Percentiles rank a stretch among this genome's conserved stretches.
phyloP scores from a whole-genome alignment of 2,329 filamentous ascomycete species.

The Apiospora phragmitis region DNA sequence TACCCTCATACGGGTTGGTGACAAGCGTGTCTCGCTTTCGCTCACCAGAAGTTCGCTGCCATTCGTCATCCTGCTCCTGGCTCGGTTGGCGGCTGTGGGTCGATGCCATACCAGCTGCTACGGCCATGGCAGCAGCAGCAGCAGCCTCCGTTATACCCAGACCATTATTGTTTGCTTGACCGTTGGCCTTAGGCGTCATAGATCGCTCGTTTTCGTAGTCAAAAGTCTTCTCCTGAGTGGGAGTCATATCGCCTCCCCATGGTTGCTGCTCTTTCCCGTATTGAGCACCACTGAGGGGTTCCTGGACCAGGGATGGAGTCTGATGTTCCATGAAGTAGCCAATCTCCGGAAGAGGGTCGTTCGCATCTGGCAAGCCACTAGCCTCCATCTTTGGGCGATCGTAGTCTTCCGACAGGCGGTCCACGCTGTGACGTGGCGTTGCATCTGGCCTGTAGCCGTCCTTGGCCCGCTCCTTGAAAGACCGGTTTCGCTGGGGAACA shows the following conservation, averaged over 20 bases:
- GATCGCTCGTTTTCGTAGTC: slow-evolving; percentile 33
- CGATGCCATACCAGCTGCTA: slow-evolving; percentile 46
- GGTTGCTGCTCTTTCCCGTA: slow-evolving; percentile 27
- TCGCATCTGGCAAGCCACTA: slow-evolving; percentile 67
- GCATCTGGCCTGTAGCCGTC: slow-evolving; percentile 55
- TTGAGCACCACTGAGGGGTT: slow-evolving; percentile 60
- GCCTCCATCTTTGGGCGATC: slow-evolving; percentile 61
- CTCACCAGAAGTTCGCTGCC: slow-evolving; percentile 62
- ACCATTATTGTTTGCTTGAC: slow-evolving; percentile 32
- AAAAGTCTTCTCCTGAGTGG: slow-evolving; percentile 32
- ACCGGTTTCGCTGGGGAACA: slow-evolving; percentile 56
- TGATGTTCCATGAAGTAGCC: slow-evolving; percentile 59
- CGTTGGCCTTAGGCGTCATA: slow-evolving; percentile 29
- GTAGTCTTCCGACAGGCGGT: slow-evolving; percentile 53
- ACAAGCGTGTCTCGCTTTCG: slow-evolving; percentile 66
- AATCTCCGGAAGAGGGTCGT: slow-evolving; percentile 76
- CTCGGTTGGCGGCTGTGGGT: slow-evolving; percentile 54
- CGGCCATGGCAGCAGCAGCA: slow-evolving; percentile 54
- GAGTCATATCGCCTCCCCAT: slow-evolving; percentile 33
- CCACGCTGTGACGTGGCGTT: slow-evolving; percentile 60
- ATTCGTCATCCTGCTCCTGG: slow-evolving; percentile 64
- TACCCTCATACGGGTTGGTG: slow-evolving; percentile 67
- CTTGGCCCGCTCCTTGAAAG: slow-evolving; percentile 65
- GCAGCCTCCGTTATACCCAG: slow-evolving; percentile 47
- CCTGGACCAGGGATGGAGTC: slow-evolving; percentile 81